Conservation (phyloP, 2,329 filamentous ascomycete genomes). For the Aciculosporium take region DNA sequence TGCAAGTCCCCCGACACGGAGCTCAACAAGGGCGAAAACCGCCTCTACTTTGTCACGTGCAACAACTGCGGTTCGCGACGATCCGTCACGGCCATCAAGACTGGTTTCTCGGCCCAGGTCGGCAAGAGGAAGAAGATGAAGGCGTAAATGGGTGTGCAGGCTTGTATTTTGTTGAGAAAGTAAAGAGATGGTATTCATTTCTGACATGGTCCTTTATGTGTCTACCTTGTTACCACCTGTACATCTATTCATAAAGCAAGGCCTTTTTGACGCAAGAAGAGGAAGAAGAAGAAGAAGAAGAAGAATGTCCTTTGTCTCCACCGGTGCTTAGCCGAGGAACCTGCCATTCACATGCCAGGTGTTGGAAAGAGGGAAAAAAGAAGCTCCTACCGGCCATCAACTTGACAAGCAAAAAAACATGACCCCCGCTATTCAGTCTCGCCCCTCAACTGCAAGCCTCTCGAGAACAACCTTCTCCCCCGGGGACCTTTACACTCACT, state of each 20-base stretch:
- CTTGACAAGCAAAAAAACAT: no score
- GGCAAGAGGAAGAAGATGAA: conserved; percentile 96
- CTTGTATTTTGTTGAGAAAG: not conserved
- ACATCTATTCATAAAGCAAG: not conserved
- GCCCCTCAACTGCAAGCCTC: no score
- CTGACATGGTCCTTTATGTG: not conserved
- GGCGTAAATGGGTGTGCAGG: conserved; percentile 38
- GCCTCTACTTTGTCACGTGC: conserved; percentile 97
- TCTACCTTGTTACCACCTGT: not conserved
- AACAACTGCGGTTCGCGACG: conserved; percentile 68
- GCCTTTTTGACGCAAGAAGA: no score
- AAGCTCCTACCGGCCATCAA: no score
- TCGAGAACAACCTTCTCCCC: no score
- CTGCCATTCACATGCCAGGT: no score
- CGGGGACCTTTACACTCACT: no score
- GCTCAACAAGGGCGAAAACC: conserved; percentile 97
- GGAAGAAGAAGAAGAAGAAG: no score
- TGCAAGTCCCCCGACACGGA: conserved; percentile 91
- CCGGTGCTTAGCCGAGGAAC: no score
- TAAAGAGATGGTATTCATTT: not conserved
- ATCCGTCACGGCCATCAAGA: conserved; percentile 96
- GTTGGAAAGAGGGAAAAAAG: no score
- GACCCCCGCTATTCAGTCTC: no score
- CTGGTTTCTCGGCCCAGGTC: conserved; percentile 98
- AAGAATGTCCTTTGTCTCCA: no score